Percentiles rank a stretch among this genome's conserved stretches.
These are phyloP conservation scores for Pyrenochaeta sp. DNA, from an alignment of 2,329 filamentous ascomycete species.

Conservation along the genomic window DNA sequence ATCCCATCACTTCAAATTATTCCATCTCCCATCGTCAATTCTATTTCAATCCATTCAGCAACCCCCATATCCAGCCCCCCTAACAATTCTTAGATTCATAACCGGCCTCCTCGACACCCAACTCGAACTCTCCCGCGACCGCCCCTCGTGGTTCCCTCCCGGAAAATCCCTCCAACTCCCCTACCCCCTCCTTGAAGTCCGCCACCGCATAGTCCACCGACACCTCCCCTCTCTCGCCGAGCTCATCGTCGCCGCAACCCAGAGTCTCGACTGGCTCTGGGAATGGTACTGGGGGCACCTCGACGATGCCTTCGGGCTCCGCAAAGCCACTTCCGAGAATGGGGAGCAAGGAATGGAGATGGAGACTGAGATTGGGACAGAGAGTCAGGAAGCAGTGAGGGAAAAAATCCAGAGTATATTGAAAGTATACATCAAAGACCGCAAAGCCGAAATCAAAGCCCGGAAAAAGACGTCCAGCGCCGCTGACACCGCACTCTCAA, in stretches of 20 bases:
- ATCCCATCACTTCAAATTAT: too few species aligned
- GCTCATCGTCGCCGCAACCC: constrained; percentile 71
- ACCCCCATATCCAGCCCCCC: background rate
- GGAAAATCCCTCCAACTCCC: constrained; percentile 32
- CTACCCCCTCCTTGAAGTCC: constrained; percentile 85
- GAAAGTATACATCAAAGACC: constrained; percentile 41
- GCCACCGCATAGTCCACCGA: constrained; percentile 90
- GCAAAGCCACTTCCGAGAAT: too few species aligned
- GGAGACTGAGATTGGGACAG: background rate
- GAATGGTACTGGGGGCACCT: constrained; percentile 79
- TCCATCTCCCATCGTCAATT: background rate
- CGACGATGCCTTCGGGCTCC: constrained; percentile 39
- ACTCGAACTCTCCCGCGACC: constrained; percentile 38
- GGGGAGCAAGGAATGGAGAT: too few species aligned
- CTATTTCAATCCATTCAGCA: background rate
- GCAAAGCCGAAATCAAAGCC: constrained; percentile 41
- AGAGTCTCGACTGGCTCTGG: constrained; percentile 86
- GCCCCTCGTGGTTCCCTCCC: constrained; percentile 33
- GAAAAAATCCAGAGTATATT: constrained; percentile 39
- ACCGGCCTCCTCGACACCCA: constrained; percentile 78
- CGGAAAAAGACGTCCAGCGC: constrained; percentile 18
- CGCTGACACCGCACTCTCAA: constrained; percentile 23
- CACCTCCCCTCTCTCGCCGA: constrained; percentile 79
- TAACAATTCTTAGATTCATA: constrained; percentile 67
- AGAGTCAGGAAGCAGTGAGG: constrained; percentile 14